These are phyloP conservation scores for rapeseed (Brassica napus) DNA, from an alignment of 345 rosid genomes.

Conservation along the genomic window DNA sequence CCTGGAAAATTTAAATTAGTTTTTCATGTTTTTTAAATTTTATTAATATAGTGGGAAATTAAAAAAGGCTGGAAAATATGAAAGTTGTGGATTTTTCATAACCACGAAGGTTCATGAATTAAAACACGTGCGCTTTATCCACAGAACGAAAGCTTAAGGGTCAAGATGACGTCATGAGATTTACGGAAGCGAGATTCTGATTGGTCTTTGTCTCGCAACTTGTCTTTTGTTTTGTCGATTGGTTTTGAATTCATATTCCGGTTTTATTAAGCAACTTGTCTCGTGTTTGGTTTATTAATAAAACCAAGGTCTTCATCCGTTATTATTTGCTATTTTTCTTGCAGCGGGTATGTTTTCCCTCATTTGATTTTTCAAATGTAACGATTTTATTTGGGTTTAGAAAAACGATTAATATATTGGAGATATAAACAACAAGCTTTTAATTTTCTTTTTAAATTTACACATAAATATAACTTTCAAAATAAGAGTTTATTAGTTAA, in stretches of 20 bases:
- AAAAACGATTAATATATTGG: too few species aligned
- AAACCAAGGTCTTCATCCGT: neutral
- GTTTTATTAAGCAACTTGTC: constrained; percentile 1
- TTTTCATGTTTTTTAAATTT: neutral
- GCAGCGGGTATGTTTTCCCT: too few species aligned
- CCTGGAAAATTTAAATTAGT: constrained; percentile 5
- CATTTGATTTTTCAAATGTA: too few species aligned
- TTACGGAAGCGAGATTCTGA: constrained; percentile 27
- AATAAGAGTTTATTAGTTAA: too few species aligned
- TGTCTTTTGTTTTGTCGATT: constrained; percentile 28
- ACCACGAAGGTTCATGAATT: constrained; percentile 38
- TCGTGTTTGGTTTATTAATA: neutral
- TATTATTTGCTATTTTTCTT: neutral
- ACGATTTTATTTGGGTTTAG: too few species aligned
- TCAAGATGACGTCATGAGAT: constrained; percentile 28
- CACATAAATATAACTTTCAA: too few species aligned
- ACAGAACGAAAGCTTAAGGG: neutral
- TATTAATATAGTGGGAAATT: constrained; percentile 21
- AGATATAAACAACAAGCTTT: too few species aligned
- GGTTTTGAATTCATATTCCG: constrained; percentile 13
- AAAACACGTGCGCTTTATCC: constrained; percentile 44
- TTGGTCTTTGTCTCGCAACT: constrained; percentile 31
- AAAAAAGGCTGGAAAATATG: constrained; percentile 29
- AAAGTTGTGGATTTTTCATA: constrained; percentile 32
- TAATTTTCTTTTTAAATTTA: too few species aligned